Base-by-base conservation (phyloP, 208 protist genomes). In the Leptomonas seymouri region DNA sequence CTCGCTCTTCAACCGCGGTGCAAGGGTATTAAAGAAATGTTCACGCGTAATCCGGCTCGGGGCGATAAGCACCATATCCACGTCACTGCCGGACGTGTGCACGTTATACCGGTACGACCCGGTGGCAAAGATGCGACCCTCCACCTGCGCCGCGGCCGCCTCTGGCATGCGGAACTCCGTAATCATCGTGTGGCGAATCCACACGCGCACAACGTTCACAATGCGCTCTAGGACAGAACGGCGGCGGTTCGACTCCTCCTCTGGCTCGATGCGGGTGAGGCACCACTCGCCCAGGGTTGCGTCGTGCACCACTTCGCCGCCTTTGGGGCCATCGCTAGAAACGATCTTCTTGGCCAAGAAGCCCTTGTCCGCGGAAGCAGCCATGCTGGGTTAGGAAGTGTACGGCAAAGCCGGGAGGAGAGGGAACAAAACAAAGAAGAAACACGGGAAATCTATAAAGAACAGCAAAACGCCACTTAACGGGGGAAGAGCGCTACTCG, bases 101-200 rank as follows among this genome's bases (percentile, higher is more conserved):
- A 99, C 98, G 67, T 99, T 99, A 56, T 99, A 97, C n/a, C 98
- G 92, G 82, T 99, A 99, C 6, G 98, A 99, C 16, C 98, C 98
- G 39, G 98, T 99, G 16, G 98, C 98, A 65, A 98, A 99, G 71
- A 99, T 97, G 39, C 96, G 91, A 27, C 92, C 96, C 53, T 96
- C 93, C 18, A 97, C 85, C 68, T 97, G 83, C 27, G 53, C 30
- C 2, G 96, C 93, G 6, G 91, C 86, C 25, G 94, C 81, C 66
- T 95, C 90, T 7, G 87, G 85, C 72, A 97, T 92, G 71, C 91
- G 87, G 67, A 97, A 90, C 78, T 97, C 91, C 0, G 86, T 91
- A 54, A 97, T 94, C 86, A 93, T 92, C 0, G 84, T 93, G 31
- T 89, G 79, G 14, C 85, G 85, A 58, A 98, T 93, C 90, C 92